Base-by-base conservation (phyloP, 1,139 yeast species). In the Petasospora rhodanensis region DNA sequence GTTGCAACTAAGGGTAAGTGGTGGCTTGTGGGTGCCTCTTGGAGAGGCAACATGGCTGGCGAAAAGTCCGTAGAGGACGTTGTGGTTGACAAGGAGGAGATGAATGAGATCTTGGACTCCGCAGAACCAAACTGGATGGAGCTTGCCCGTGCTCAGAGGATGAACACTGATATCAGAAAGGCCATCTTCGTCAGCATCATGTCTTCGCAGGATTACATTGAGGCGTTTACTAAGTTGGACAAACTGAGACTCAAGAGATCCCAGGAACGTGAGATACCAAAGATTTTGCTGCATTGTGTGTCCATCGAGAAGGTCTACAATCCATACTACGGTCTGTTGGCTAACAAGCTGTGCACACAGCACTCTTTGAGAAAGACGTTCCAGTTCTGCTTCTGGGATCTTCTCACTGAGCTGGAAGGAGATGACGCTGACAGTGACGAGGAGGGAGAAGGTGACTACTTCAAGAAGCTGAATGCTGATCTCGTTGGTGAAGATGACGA, bases 1-100 rank as follows among this genome's bases (percentile, higher is more conserved):
- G 70, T 85, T 18, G 84, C 79, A 10, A 73, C 79, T 0, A 73
- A 78, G 43, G 98, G 98, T 36, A 91, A 89, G 58, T 93, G 99
- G 99, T 93, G 98, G 99, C 67, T 91, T 26, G 89, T 93, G 22
- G 98, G 99, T 28, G 84, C 97, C 4, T 96, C 98, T 0, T 91
- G 97, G 96, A 83, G 76, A 51, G 60, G 55, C 10, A 62, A 58
- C 10, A 58, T 50, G 11, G 46, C 40, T 7, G 38, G 42, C 12
- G 26, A 22, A 4, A 35, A 42, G 10, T 7, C 29, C 32, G 8
- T 39, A 34, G 24, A 18, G 10, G 30, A 26, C 2, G 37, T 24
- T 10, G 51, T 54, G 17, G 56, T 56, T 3, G 54, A 65, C 33
- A 53, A 55, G 13, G 55, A 57, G 8, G 47, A 43, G 17, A 18